phyloP scores from a whole-genome alignment of 2,329 filamentous ascomycete species.

The Colletotrichum chrysophilum region DNA sequence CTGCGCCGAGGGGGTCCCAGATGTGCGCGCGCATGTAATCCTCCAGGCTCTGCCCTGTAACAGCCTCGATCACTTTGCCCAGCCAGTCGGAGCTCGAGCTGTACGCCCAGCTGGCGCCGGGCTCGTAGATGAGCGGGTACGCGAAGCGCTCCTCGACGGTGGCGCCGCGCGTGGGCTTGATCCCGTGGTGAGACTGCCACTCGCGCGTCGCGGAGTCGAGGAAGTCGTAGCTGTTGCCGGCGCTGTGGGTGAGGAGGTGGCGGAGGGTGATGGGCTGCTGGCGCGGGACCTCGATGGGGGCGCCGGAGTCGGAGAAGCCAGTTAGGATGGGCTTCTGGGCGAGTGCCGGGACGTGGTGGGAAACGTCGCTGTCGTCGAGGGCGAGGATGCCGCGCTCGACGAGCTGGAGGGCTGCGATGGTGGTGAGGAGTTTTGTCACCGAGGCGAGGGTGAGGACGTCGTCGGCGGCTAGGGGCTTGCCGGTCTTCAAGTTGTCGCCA shows the following conservation, averaged over 20 bases:
- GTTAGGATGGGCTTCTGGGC: conserved; percentile 50
- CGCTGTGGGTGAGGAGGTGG: conserved; percentile 57
- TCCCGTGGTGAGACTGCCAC: conserved; percentile 22
- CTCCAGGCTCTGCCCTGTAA: conserved; percentile 46
- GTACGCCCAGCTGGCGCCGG: conserved; percentile 57
- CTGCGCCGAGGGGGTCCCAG: conserved; percentile 28
- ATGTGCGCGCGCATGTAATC: conserved; percentile 49
- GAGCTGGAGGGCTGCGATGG: conserved; percentile 58
- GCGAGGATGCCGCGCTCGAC: conserved; percentile 56
- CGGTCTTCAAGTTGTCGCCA: conserved; percentile 19
- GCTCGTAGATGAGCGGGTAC: conserved; percentile 54
- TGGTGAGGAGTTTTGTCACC: conserved; percentile 51
- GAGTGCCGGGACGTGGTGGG: conserved; percentile 51
- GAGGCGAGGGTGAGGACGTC: conserved; percentile 41
- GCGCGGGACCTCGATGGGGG: conserved; percentile 37
- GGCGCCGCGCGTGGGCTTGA: conserved; percentile 32
- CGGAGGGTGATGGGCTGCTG: conserved; percentile 49
- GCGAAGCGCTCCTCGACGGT: conserved; percentile 46
- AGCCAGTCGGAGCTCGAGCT: conserved; percentile 57
- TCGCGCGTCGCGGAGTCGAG: conserved; percentile 34
- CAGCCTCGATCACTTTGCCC: conserved; percentile 53
- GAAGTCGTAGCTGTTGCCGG: conserved; percentile 53
- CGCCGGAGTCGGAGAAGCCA: conserved; percentile 46
- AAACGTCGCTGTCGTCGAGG: conserved; percentile 45
- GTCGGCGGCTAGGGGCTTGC: conserved; percentile 38